Evolutionary conservation across 2,329 filamentous ascomycete genomes (phyloP).

Genomic region (Endothia cerciana): DNA sequence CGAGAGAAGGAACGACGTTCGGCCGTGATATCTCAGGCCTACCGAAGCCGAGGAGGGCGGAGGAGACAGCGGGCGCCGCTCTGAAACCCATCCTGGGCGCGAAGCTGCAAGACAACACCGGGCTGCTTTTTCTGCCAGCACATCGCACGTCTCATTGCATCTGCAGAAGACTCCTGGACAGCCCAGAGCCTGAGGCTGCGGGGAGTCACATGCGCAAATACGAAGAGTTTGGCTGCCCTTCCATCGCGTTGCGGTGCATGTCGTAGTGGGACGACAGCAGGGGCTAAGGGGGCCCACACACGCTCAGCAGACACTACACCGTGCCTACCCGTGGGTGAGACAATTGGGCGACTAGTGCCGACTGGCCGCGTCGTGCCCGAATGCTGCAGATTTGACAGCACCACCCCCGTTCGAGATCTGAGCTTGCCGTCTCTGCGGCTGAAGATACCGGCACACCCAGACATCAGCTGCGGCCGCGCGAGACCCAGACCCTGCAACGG

Average conservation of each 20-base stretch:
- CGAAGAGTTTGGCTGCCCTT: not conserved
- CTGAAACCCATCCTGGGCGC: not conserved
- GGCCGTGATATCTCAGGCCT: not conserved
- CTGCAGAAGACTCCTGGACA: conserved; percentile 4
- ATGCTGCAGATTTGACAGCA: conserved; percentile 1
- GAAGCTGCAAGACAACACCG: not conserved
- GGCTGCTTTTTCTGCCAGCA: not conserved
- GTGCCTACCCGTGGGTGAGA: conserved; percentile 8
- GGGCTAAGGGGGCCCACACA: not conserved
- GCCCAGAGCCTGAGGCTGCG: not conserved
- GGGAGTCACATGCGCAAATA: not conserved
- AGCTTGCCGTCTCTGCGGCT: not conserved
- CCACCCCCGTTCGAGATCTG: too few species aligned
- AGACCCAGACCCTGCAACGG: not conserved
- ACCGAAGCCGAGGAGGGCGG: not conserved
- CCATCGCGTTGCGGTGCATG: not conserved
- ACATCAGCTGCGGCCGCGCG: not conserved
- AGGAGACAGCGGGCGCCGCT: not conserved
- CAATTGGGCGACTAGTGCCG: conserved; percentile 15
- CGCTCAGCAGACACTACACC: not conserved
- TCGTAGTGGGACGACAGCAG: not conserved
- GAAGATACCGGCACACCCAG: not conserved
- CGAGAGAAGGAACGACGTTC: not conserved
- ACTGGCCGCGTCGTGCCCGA: conserved; percentile 4
- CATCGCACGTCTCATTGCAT: not conserved